Percentiles rank a stretch among this genome's conserved stretches.
Evolutionary conservation across 2,329 filamentous ascomycete genomes (phyloP).

Genomic region (Colletotrichum gloeosporioides): DNA sequence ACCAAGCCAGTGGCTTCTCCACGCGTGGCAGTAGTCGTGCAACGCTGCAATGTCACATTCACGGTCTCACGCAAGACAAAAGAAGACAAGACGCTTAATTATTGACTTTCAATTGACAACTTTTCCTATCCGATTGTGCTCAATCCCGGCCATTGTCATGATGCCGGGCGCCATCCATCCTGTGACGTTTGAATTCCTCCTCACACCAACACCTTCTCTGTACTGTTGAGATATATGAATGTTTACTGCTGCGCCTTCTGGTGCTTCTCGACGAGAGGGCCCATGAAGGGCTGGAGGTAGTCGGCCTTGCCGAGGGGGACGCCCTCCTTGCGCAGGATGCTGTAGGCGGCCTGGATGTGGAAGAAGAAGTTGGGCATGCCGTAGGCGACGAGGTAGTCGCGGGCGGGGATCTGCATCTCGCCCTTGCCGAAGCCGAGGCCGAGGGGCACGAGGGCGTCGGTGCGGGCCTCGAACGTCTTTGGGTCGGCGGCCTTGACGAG

Average conservation of each 20-base stretch:
- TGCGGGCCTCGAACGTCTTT: slow-evolving; percentile 25
- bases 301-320: slow-evolving; percentile 64
- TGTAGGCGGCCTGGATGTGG: slow-evolving; percentile 61
- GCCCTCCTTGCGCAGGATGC: slow-evolving; percentile 59
- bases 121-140: neutral
- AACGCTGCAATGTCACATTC: neutral
- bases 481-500: slow-evolving; percentile 34
- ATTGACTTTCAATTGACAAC: neutral
- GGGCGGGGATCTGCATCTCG: slow-evolving; percentile 30
- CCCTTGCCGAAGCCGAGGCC: slow-evolving; percentile 27
- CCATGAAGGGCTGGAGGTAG: slow-evolving; percentile 40
- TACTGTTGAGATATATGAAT: neutral
- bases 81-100: neutral
- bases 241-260: slow-evolving; percentile 9
- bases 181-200: neutral
- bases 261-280: slow-evolving; percentile 7
- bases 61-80: neutral
- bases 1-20: neutral
- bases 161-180: neutral
- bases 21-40: neutral
- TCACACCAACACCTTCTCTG: neutral
- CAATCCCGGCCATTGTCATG: neutral
- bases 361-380: slow-evolving; percentile 66
- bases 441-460: slow-evolving; percentile 28
- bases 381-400: slow-evolving; percentile 48